phyloP scores from a whole-genome alignment of 805 yeast genomes.

The Saturnispora kantuleensis region DNA sequence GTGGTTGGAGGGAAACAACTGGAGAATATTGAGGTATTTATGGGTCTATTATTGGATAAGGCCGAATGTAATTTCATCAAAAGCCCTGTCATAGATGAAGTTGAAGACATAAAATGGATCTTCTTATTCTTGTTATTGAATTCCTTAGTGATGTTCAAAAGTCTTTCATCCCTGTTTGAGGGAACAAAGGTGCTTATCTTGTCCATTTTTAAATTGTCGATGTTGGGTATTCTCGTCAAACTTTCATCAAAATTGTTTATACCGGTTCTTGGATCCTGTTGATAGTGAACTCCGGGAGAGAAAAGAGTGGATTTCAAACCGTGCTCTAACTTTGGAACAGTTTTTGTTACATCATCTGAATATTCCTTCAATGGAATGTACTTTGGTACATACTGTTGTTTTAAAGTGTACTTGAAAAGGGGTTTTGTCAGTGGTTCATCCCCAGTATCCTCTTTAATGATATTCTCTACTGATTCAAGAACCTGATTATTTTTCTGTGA shows the following conservation, averaged over 20 bases:
- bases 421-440: slow-evolving; percentile 1
- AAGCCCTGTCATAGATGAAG: slow-evolving; percentile 77
- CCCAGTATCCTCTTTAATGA: not conserved
- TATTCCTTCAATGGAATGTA: slow-evolving; percentile 17
- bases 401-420: not conserved
- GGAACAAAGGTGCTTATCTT: slow-evolving; percentile 47
- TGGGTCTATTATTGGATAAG: slow-evolving; percentile 51
- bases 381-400: not conserved
- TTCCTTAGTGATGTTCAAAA: slow-evolving; percentile 38
- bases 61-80: slow-evolving; percentile 67
- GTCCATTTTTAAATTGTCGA: slow-evolving; percentile 57
- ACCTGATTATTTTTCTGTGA: no score
- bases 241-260: slow-evolving; percentile 59
- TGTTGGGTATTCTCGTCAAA: slow-evolving; percentile 48
- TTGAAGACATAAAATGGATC: slow-evolving; percentile 58
- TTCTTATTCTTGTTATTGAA: slow-evolving; percentile 6
- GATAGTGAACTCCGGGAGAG: slow-evolving; percentile 71
- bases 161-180: slow-evolving; percentile 51
- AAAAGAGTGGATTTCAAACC: slow-evolving; percentile 63
- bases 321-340: slow-evolving; percentile 52
- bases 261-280: slow-evolving; percentile 69
- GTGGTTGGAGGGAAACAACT: slow-evolving; percentile 31
- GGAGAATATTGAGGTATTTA: slow-evolving; percentile 36
- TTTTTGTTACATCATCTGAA: slow-evolving; percentile 8
- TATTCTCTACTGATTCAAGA: not conserved